phyloP scores from a whole-genome alignment of 257 asterid species.

The Solanum virginianum region DNA sequence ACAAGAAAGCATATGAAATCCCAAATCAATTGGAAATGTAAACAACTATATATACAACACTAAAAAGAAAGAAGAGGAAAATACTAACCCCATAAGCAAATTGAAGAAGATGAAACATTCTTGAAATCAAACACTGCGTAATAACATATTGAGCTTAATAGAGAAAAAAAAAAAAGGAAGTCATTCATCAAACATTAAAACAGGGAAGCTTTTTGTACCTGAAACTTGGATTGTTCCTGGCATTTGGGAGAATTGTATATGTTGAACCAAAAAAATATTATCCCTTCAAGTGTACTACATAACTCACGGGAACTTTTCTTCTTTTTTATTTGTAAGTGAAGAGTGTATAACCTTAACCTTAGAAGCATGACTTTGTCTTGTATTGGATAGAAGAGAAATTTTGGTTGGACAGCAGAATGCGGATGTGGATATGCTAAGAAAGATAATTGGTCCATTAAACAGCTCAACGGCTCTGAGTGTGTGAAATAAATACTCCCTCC shows the following conservation, averaged over 20 bases:
- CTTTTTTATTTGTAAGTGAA: neutral
- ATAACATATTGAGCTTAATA: neutral
- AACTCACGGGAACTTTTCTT: neutral
- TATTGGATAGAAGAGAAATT: neutral
- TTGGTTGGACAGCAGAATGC: constrained; percentile 22
- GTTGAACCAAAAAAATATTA: neutral
- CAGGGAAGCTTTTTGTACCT: constrained; percentile 27
- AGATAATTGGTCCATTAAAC: constrained; percentile 24
- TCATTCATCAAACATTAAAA: neutral
- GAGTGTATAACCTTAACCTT: neutral
- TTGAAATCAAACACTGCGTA: constrained; percentile 62
- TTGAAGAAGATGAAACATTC: constrained; percentile 45
- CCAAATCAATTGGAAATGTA: neutral
- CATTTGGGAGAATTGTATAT: constrained; percentile 27
- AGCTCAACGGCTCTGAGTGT: constrained; percentile 2
- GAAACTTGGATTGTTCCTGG: constrained; percentile 91
- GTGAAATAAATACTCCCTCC: neutral
- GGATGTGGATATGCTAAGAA: constrained; percentile 32
- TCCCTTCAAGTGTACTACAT: neutral
- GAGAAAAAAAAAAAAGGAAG: neutral
- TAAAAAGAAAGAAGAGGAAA: neutral
- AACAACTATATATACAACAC: neutral
- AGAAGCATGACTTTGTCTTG: neutral
- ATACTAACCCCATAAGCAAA: constrained; percentile 52
- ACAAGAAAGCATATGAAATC: neutral